Conservation (phyloP, 202 grass and related monocot species). For the Schoenoplectus tabernaemontani region DNA sequence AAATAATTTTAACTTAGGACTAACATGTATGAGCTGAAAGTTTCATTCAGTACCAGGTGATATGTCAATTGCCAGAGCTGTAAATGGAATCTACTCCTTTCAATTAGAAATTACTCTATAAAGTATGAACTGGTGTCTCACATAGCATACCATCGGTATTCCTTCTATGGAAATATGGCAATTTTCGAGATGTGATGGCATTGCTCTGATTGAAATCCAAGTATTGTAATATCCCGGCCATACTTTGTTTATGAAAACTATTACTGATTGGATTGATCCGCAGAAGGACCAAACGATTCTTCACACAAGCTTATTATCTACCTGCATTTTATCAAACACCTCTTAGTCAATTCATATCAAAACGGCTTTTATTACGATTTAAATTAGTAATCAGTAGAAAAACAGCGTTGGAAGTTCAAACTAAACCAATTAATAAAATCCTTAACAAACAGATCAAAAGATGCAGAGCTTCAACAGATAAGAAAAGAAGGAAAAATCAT, state of each 20-base stretch:
- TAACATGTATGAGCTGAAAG: constrained; percentile 5
- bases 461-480: neutral
- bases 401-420: neutral
- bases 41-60: neutral
- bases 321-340: constrained; percentile 17
- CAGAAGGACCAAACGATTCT: constrained; percentile 5
- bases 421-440: neutral
- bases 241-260: neutral
- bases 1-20: neutral
- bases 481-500: neutral
- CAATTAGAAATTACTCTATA: neutral
- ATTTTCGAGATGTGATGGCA: constrained; percentile 54
- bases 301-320: neutral
- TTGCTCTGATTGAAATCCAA: constrained; percentile 64
- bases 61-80: neutral
- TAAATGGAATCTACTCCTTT: neutral
- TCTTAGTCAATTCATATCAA: neutral
- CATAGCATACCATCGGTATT: constrained; percentile 45
- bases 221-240: constrained; percentile 68
- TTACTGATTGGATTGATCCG: constrained; percentile 16
- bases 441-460: neutral
- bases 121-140: neutral
- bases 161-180: constrained; percentile 32
- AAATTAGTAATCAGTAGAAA: neutral
- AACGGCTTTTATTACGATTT: neutral